Base-by-base conservation (phyloP, 1,139 yeast genomes). In the Protomyces inouyei region DNA sequence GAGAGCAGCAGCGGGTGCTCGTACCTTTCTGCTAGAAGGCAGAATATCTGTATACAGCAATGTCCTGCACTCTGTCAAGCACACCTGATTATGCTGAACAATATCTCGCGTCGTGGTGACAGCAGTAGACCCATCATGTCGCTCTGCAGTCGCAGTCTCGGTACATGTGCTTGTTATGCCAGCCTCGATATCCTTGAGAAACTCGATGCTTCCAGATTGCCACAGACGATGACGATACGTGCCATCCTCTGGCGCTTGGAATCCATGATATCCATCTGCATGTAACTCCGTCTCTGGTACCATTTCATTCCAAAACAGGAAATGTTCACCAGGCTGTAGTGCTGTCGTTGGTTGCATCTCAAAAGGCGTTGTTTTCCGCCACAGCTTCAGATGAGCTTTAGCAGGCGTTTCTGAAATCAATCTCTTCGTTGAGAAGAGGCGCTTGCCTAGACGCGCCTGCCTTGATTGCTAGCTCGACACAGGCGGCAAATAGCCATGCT, bases 161-260 rank as follows among this genome's bases (percentile, higher is more conserved):
- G 3, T 5, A 16, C 63, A 59, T 28, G 5, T 10, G 3, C 36
- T 12, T 10, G 52, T 37, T 18, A 10, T 9, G 21, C 52, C 43
- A 28, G 32, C 35, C 10, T 23, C 25, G 6, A 52, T 10, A 2
- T 52, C 53, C 12, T 10, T 18, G 40, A 38, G 52, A 25, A 59
- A 59, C 14, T 28, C 25, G 12, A 59, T 59, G 36, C 38, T n/a
- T 6, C 63, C 63, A 5, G 63, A 14, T n/a, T 48, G 45, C 63
- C 63, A 59, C 2, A 59, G 23, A 16, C 63, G 43, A 35, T 59
- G 63, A 16, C 18, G 40, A 51, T 55, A 59, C 8, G 40, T 9
- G 32, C 21, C 35, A 43, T 52, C 57, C 28, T 56, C 36, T 16
- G 63, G 63, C n/a, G 63, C 63, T 32, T 59, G 63, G 16, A 52